These are phyloP conservation scores for Creolimax fragrantissima DNA, from an alignment of 78 protist genomes.

Conservation along the genomic window DNA sequence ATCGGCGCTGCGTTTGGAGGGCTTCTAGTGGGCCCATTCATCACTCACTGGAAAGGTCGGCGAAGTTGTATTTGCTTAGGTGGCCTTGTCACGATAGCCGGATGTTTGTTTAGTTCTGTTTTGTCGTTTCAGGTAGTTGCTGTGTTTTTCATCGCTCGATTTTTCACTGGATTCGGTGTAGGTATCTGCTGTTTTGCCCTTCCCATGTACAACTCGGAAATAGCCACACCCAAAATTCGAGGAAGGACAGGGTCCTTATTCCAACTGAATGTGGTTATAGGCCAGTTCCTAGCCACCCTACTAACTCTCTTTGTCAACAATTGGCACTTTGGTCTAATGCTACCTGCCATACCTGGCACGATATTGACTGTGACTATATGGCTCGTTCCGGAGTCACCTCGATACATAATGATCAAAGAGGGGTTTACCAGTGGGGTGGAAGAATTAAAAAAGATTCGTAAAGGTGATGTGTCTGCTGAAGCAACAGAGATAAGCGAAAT, in stretches of 20 bases:
- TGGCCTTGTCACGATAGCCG: background rate
- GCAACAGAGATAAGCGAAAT: background rate
- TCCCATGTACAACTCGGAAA: constrained; percentile 19
- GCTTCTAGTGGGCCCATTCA: background rate
- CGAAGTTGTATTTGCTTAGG: background rate
- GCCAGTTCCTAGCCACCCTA: background rate
- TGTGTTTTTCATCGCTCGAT: constrained; percentile 10
- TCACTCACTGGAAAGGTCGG: background rate
- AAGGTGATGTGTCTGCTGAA: background rate
- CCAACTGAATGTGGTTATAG: constrained; percentile 9
- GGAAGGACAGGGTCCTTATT: constrained; percentile 6
- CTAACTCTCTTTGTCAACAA: background rate
- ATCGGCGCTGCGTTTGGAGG: constrained; percentile 18
- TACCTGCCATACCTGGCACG: constrained; percentile 3
- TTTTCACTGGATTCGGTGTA: background rate
- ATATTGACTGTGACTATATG: background rate
- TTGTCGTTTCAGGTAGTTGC: background rate
- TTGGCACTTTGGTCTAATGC: constrained; percentile 11
- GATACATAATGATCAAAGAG: background rate
- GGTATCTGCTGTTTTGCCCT: background rate
- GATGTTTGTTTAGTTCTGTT: background rate
- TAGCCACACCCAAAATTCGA: background rate
- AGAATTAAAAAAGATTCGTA: background rate
- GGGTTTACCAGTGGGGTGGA: background rate
- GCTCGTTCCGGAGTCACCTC: constrained; percentile 10